Percentiles rank a stretch among this genome's conserved stretches.
phyloP scores from a whole-genome alignment of 495 filamentous ascomycete genomes.

The Neurospora sp. region DNA sequence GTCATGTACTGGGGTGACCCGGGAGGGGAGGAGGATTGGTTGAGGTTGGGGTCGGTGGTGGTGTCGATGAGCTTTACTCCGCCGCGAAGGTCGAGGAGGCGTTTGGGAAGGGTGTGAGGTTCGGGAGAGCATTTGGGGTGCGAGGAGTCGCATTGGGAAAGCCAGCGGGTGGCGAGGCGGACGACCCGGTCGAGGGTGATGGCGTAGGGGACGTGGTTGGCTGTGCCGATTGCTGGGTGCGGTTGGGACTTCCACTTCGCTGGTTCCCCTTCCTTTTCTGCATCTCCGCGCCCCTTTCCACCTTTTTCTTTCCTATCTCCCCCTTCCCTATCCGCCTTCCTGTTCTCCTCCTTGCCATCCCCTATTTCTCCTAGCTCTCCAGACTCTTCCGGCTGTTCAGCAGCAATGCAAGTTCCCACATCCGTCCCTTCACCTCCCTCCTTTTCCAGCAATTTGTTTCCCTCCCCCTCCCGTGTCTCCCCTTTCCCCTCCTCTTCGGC shows the following conservation, averaged over 20 bases:
- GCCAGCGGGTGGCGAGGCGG: slow-evolving; percentile 3
- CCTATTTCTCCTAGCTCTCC: neutral
- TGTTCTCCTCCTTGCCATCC: neutral
- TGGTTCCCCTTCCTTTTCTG: neutral
- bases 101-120: neutral
- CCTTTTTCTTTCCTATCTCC: neutral
- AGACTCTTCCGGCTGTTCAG: neutral
- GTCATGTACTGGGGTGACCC: slow-evolving; percentile 5
- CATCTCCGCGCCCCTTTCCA: neutral
- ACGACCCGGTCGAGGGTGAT: slow-evolving; percentile 6
- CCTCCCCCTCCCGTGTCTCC: neutral
- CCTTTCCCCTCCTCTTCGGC: neutral
- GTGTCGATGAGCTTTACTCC: slow-evolving; percentile 7
- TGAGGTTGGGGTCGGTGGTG: slow-evolving; percentile 2
- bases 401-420: neutral
- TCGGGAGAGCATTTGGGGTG: neutral
- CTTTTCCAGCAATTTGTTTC: neutral
- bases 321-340: neutral
- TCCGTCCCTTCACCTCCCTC: neutral
- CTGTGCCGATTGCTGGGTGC: neutral
- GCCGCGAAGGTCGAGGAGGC: slow-evolving; percentile 5
- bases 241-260: neutral
- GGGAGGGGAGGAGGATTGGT: neutral
- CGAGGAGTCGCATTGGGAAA: neutral
- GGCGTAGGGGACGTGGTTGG: slow-evolving; percentile 1